Percentiles rank a stretch among this genome's conserved stretches.
Evolutionary conservation across 2,329 filamentous ascomycete species (phyloP).

Genomic region (Hortaea sp.): DNA sequence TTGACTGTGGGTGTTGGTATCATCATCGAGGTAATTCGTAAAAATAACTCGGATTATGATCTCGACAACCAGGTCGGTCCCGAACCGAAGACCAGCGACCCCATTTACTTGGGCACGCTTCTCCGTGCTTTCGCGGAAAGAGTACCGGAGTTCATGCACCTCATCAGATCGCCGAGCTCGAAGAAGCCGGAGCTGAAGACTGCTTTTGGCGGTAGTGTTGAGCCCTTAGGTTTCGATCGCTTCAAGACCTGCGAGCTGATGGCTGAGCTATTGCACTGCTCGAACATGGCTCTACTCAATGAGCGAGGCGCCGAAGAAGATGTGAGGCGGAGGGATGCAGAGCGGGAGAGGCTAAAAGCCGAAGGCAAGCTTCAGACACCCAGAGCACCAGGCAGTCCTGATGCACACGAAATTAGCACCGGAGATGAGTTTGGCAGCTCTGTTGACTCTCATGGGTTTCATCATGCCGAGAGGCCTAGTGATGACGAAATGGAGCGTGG

Average conservation of each 20-base stretch:
- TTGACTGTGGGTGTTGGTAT: conserved; percentile 94
- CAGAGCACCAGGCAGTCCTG: conserved; percentile 47
- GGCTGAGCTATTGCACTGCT: conserved; percentile 94
- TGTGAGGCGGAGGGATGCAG: conserved; percentile 66
- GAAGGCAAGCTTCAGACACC: conserved; percentile 62
- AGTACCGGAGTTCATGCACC: conserved; percentile 85
- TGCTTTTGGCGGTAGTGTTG: conserved; percentile 82
- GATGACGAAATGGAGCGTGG: conserved; percentile 29
- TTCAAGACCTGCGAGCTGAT: conserved; percentile 99
- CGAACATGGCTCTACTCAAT: conserved; percentile 95
- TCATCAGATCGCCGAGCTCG: conserved; percentile 70
- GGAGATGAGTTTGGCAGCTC: conserved; percentile 40
- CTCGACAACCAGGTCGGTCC: conserved; percentile 77
- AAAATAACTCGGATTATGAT: conserved; percentile 99
- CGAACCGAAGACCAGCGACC: conserved; percentile 74
- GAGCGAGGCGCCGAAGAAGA: conserved; percentile 82
- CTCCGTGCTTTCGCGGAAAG: conserved; percentile 81
- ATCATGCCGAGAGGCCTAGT: conserved; percentile 38
- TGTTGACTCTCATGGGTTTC: conserved; percentile 43
- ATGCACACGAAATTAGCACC: conserved; percentile 31
- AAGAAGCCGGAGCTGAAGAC: conserved; percentile 68
- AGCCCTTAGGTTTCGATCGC: conserved; percentile 89
- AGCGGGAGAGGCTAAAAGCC: conserved; percentile 67
- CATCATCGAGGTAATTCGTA: conserved; percentile 94
- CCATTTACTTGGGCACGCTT: conserved; percentile 88